These are phyloP conservation scores for Cicer arietinum DNA, from an alignment of 306 rosid genomes.

Conservation along the genomic window DNA sequence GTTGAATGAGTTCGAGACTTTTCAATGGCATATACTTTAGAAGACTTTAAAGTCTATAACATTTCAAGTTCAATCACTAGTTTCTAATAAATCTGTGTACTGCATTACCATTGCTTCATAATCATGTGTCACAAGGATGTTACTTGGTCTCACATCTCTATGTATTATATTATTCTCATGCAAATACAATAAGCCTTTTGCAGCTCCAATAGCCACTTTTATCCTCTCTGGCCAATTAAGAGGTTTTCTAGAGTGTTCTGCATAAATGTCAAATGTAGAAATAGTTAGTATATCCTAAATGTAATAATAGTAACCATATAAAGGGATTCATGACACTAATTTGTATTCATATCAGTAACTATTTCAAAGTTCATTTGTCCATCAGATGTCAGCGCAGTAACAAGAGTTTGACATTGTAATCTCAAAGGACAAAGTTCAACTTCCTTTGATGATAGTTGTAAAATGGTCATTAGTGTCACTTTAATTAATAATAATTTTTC, in stretches of 20 bases:
- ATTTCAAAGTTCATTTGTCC: not conserved
- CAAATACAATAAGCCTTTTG: constrained; percentile 68
- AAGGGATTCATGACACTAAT: not conserved
- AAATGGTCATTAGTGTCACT: too few species aligned
- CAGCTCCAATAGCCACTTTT: constrained; percentile 73
- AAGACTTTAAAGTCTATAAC: not conserved
- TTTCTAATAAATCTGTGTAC: not conserved
- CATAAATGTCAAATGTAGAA: constrained; percentile 36
- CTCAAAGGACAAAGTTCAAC: too few species aligned
- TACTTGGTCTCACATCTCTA: constrained; percentile 82
- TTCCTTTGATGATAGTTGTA: too few species aligned
- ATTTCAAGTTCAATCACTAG: constrained; percentile 24
- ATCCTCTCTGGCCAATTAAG: constrained; percentile 72
- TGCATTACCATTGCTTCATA: constrained; percentile 66
- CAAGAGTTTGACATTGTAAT: too few species aligned
- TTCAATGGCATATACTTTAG: not conserved
- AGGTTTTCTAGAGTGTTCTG: constrained; percentile 58
- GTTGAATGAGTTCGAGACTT: not conserved
- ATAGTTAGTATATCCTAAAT: not conserved
- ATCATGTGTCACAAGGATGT: constrained; percentile 82
- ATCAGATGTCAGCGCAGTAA: too few species aligned
- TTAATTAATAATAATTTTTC: too few species aligned
- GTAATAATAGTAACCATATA: not conserved
- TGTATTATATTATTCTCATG: constrained; percentile 74
- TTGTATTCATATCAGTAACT: constrained; percentile 3